phyloP scores from a whole-genome alignment of 306 rosid genomes.

The Pyrus pyrifolia region DNA sequence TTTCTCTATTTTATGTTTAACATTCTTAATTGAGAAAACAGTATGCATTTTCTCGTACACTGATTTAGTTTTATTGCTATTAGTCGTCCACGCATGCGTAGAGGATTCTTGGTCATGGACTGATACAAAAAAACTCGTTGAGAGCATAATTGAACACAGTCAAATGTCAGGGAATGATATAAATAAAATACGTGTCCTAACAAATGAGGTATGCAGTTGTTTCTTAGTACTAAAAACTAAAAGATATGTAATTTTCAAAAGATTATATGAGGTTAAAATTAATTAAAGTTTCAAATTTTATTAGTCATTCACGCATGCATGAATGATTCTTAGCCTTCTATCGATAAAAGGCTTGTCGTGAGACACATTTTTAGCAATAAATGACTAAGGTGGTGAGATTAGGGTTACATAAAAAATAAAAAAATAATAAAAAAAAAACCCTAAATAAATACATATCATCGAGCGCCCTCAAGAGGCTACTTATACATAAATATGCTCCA shows the following conservation, averaged over 20 bases:
- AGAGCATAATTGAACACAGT: conserved; percentile 2
- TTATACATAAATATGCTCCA: neutral
- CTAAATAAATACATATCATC: neutral
- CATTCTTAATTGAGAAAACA: no score
- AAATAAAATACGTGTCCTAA: no score
- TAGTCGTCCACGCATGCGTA: neutral
- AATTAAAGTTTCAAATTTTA: no score
- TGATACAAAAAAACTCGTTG: neutral
- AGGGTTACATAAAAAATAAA: no score
- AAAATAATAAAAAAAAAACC: no score
- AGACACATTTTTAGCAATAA: neutral
- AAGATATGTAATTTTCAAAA: neutral
- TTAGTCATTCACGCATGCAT: neutral
- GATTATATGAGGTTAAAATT: no score
- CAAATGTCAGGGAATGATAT: neutral
- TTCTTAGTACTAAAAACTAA: neutral
- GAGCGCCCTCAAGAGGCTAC: neutral
- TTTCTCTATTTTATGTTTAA: neutral
- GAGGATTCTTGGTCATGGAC: no score
- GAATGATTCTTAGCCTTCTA: neutral
- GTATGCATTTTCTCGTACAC: no score
- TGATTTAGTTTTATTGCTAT: no score
- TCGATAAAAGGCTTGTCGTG: no score
- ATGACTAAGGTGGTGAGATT: no score
- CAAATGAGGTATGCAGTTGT: neutral